Evolutionary conservation across 495 filamentous ascomycete species (phyloP).

Genomic region (Chaetomidium leptoderma): DNA sequence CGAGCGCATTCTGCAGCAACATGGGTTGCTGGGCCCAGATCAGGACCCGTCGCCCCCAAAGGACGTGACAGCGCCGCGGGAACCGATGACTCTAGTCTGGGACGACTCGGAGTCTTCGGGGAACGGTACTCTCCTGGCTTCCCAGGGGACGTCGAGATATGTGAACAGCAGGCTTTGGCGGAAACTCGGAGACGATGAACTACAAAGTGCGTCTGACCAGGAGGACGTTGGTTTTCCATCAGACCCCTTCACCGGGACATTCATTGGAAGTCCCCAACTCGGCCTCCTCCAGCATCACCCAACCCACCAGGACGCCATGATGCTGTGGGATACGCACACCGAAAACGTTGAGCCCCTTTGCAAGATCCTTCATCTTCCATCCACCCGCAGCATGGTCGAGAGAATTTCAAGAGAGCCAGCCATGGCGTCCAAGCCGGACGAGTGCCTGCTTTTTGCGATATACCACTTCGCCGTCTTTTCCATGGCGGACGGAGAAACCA

Average conservation of each 20-base stretch:
- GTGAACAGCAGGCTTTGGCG: neutral
- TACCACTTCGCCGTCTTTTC: constrained; percentile 38
- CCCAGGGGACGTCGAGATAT: neutral
- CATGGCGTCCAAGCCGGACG: constrained; percentile 27
- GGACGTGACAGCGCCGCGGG: no score
- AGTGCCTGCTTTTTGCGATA: constrained; percentile 40
- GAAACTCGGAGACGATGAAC: neutral
- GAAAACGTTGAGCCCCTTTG: constrained; percentile 54
- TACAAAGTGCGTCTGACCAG: neutral
- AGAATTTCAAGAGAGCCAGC: constrained; percentile 21
- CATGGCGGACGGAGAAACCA: constrained; percentile 36
- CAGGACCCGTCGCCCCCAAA: no score
- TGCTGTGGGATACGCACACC: constrained; percentile 53
- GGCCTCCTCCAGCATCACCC: constrained; percentile 19
- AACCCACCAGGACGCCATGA: constrained; percentile 16
- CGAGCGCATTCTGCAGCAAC: neutral
- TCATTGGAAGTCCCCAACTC: neutral
- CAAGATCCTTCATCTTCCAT: constrained; percentile 56
- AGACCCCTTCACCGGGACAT: constrained; percentile 17
- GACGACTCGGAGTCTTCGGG: neutral
- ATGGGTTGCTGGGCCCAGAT: neutral
- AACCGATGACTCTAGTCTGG: neutral
- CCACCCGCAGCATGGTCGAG: constrained; percentile 35
- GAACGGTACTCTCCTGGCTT: neutral
- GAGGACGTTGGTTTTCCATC: neutral